These are phyloP conservation scores for Petunia axillaris DNA, from an alignment of 257 asterid species.

Conservation along the genomic window DNA sequence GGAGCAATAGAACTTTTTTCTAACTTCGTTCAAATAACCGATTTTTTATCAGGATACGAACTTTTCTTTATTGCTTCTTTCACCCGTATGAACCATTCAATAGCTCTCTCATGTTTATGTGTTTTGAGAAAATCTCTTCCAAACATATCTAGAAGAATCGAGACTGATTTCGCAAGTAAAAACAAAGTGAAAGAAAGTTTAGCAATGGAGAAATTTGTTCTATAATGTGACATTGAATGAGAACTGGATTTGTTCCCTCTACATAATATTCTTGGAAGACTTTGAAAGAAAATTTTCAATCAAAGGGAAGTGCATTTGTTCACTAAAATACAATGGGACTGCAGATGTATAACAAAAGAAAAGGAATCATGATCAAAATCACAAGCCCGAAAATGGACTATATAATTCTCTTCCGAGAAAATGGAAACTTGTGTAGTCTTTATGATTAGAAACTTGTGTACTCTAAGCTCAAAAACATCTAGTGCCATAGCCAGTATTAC, in stretches of 20 bases:
- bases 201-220: neutral
- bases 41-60: neutral
- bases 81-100: too few relatives aligned
- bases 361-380: slow-evolving; percentile 1
- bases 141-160: neutral
- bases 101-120: neutral
- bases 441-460: slow-evolving; percentile 7
- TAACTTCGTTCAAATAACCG: neutral
- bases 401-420: neutral
- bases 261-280: neutral
- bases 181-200: neutral
- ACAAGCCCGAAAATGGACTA: slow-evolving; percentile 7
- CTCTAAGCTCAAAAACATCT: slow-evolving; percentile 15
- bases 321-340: slow-evolving; percentile 9
- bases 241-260: neutral
- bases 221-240: neutral
- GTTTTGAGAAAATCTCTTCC: neutral
- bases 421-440: slow-evolving; percentile 2
- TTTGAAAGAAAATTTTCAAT: neutral
- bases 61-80: neutral
- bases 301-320: neutral
- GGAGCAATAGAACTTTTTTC: neutral
- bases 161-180: neutral
- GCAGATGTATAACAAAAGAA: neutral
- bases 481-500: neutral